Base-by-base conservation (phyloP, 1,139 yeast genomes). In the Hemisphaericaspora lyxosophila region DNA sequence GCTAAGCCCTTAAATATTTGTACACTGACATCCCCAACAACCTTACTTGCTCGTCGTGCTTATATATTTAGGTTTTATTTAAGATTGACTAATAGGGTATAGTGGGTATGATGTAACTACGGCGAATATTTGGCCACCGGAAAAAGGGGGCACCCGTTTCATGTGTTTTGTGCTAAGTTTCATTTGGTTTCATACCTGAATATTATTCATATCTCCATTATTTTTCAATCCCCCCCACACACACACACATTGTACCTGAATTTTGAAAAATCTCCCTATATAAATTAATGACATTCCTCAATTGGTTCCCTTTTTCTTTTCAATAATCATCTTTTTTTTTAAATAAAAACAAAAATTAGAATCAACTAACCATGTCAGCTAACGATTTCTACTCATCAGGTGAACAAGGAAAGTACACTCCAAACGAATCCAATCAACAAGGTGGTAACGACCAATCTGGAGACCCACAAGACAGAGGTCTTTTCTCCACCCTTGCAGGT, bases 331-430 rank as follows among this genome's bases (percentile, higher is more conserved):
- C 9, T 14, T 18, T 5, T 9, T n/a, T 18, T n/a, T 11, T 28
- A 6, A 18, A 25, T 5, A n/a, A 7, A 7, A 23, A 9, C 6
- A 6, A 23, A 6, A 12, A 7, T 8, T 13, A 17, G n/a, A 17
- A 17, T 6, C 17, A 17, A 35, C 16, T 29, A 30, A 39, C 8
- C 35, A 78, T 79, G 84, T 78, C 83, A 41, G 82, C 82, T 45
- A 77, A 77, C 78, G 83, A 78, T 38, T 78, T 72, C 58, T 78
- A 78, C 57, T 60, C 66, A 39, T 67, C 77, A 16, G 78, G 75
- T 38, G 67, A 70, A 34, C 67, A 70, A 55, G 71, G 75, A 35
- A 44, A 57, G 19, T 67, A 67, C 59, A 45, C 61, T 34, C 57
- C 52, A 36, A 53, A 38, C 18, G 27, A 35, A 7, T 27, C 30